Base-by-base conservation (phyloP, 176 grass and related monocot species). In the Ensete ventricosum region DNA sequence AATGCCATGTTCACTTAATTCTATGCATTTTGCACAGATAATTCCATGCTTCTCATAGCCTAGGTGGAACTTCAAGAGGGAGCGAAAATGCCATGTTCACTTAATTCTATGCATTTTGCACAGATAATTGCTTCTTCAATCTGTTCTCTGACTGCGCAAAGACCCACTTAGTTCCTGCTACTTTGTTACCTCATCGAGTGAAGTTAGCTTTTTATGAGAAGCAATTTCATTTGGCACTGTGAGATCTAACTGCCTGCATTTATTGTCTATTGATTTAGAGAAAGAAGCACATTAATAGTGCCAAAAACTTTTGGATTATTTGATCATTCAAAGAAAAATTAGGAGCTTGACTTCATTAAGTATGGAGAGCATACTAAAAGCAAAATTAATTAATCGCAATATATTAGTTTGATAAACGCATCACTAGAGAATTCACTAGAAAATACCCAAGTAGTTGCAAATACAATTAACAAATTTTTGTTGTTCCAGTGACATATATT, bases 201-300 rank as follows among this genome's bases (percentile, higher is more conserved):
- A 92, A 16, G 82, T 88, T 11, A 89, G 89, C 55, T 90, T 92
- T 79, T 92, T 96, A 1, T 87, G 89, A 14, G 93, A 85, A 25
- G 90, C 62, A 29, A 63, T 88, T 76, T 86, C 93, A 72, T 43
- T 92, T 87, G 3, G 83, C 77, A 51, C 78, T 81, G 62, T 67
- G 93, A 96, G 75, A 96, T 96, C 79, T 96, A 89, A 62, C 93
- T 96, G 63, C 92, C 86, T 49, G 87, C 84, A 53, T 87, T 88
- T 9, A 96, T 82, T 27, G 85, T 86, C 88, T 96, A 87, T 71
- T 83, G 76, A 64, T 83, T 72, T 54, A 69, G 20, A 75, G 51
- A 43, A 43, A 43, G 34, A 43, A 43, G 34, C 34, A 43, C 34
- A 43, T 43, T 43, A 43, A 6, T 43, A 43, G 34, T 43, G 34